Evolutionary conservation across 768 basidiomycete species (phyloP).

Genomic region (Macrolepiota dolichaula): DNA sequence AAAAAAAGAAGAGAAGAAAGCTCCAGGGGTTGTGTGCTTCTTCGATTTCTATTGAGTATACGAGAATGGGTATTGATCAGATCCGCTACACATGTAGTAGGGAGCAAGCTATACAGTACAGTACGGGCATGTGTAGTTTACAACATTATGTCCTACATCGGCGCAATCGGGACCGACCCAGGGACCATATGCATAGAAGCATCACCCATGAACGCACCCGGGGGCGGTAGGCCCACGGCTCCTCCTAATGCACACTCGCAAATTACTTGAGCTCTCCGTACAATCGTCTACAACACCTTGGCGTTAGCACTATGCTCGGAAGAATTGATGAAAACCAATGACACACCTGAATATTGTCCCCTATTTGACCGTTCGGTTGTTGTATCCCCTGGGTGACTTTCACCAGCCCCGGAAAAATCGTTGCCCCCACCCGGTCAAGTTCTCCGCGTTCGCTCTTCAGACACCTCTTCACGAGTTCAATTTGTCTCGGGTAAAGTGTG

Average conservation of each 20-base stretch:
- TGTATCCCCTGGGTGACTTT: constrained; percentile 57
- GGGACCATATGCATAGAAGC: neutral
- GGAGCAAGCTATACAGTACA: neutral
- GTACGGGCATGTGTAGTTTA: neutral
- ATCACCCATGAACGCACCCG: constrained; percentile 6
- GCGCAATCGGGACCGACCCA: constrained; percentile 5
- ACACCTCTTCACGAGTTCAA: constrained; percentile 84
- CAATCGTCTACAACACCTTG: constrained; percentile 48
- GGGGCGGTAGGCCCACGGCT: constrained; percentile 17
- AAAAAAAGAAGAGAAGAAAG: neutral
- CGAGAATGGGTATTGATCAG: neutral
- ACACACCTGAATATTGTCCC: constrained; percentile 50
- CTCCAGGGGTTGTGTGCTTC: neutral
- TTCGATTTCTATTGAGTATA: neutral
- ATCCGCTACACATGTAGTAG: neutral
- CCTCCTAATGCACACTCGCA: constrained; percentile 75
- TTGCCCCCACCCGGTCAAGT: constrained; percentile 72
- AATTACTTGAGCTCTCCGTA: constrained; percentile 81
- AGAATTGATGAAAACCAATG: neutral
- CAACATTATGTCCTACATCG: neutral
- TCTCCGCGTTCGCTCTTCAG: constrained; percentile 73
- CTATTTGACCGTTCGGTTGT: constrained; percentile 29
- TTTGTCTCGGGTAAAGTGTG: constrained; percentile 69
- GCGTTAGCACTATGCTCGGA: neutral
- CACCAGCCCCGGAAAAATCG: constrained; percentile 85